Evolutionary conservation across 306 rosid genomes (phyloP), one percentile per base, ranked within the genome.

Genomic region (Vigna unguiculata): DNA sequence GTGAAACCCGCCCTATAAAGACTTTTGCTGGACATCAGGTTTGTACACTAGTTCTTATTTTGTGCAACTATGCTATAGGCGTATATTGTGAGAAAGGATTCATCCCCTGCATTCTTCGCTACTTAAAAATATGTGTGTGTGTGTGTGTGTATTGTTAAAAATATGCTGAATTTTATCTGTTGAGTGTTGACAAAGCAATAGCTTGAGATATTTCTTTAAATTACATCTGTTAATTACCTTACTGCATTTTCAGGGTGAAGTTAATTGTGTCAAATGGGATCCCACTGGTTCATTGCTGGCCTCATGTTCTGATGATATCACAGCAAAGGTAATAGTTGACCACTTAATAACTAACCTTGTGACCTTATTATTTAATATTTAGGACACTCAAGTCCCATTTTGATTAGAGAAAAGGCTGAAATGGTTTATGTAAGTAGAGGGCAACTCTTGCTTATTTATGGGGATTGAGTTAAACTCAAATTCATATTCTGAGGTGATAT

Each of bases 241-340:
- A 14, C 71, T 66, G 47, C 77, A 46, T 60, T 85, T 88, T 75
- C 81, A 93, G 98, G 98, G 92, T 10, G 97, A 91, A 85, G 98
- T 93, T 63, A 95, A 95, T 81, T 95, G 97, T 85, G 97, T 95
- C 72, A 95, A 95, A 86, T 92, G 98, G 98, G 98, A 95, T 83
- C 98, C 98, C 80, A 85, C 93, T 5, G 98, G 98, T 69, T 67
- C 92, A 57, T 80, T 92, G 80, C 81, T 95, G 84, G 98, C 98
- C 57, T 95, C 98, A 0, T 95, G 98, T 83, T 92, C 98, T 9
- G 98, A 95, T 40, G 98, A 95, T 88, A 84, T 84, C 76, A 92
- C 91, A 21, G 98, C 96, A 70, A 95, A 95, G 97, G 98, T 90
- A 81, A 47, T 69, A 54, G 69, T 70, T 72, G 57, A 63, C 64